A percentile compares a stretch with the other conserved stretches of the same genome.
Conservation (phyloP, 768 basidiomycete species). For the Kwoniella sp. region DNA sequence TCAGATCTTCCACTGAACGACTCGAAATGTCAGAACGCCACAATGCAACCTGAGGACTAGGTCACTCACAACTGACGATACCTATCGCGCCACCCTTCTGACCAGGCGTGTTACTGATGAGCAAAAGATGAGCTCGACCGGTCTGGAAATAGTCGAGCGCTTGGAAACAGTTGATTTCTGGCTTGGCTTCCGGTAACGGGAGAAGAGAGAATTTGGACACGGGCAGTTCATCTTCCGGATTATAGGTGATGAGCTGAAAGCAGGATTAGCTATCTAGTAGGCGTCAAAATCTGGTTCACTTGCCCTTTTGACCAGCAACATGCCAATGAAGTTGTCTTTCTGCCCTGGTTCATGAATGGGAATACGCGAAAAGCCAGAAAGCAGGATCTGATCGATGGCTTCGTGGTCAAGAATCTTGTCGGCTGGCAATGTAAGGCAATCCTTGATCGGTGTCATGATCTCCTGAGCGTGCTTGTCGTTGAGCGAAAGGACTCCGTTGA, state of each 20-base stretch:
- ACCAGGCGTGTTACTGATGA: constrained; percentile 81
- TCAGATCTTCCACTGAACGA: constrained; percentile 50
- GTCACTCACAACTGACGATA: constrained; percentile 64
- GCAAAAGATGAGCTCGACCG: constrained; percentile 82
- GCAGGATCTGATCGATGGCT: constrained; percentile 62
- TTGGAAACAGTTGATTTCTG: constrained; percentile 85
- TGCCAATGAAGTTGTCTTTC: constrained; percentile 67
- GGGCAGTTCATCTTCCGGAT: constrained; percentile 63
- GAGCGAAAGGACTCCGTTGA: constrained; percentile 50
- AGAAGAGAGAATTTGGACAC: constrained; percentile 63
- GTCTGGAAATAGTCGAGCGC: constrained; percentile 92
- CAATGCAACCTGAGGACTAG: no score
- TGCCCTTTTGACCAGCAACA: constrained; percentile 79
- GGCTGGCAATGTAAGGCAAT: constrained; percentile 63
- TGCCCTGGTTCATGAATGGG: constrained; percentile 75
- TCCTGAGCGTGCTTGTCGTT: constrained; percentile 57
- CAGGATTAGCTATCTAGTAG: background rate
- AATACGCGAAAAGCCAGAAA: constrained; percentile 79
- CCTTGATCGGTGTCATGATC: constrained; percentile 76
- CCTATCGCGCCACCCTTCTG: constrained; percentile 77
- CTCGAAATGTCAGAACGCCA: no score
- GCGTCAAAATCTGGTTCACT: background rate
- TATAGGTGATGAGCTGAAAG: constrained; percentile 74
- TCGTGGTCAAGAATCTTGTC: constrained; percentile 75
- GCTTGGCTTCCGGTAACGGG: constrained; percentile 81